These are phyloP conservation scores for Nakaseomyces nivariensis DNA, from an alignment of 1,139 yeast species.

Conservation along the genomic window DNA sequence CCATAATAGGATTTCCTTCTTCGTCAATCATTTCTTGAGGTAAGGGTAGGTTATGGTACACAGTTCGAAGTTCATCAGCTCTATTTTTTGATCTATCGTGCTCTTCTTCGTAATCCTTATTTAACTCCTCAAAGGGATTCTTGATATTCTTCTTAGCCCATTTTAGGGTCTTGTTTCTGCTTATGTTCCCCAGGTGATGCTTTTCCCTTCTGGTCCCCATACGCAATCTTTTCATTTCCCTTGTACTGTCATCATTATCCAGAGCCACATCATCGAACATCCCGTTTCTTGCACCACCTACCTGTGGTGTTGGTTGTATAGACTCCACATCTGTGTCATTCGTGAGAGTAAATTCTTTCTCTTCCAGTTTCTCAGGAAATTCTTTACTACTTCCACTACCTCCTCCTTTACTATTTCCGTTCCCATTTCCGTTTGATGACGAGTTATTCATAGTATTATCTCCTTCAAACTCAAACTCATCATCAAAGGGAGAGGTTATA, in stretches of 20 bases:
- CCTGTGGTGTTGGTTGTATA: slow-evolving; percentile 23
- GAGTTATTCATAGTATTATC: slow-evolving; percentile 3
- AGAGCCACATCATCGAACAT: slow-evolving; percentile 19
- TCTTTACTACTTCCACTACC: not conserved
- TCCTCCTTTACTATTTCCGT: not conserved
- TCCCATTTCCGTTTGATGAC: not conserved
- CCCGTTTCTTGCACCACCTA: slow-evolving; percentile 12
- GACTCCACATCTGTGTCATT: slow-evolving; percentile 18
- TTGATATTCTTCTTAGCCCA: slow-evolving; percentile 31
- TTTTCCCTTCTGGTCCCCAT: slow-evolving; percentile 87
- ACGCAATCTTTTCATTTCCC: slow-evolving; percentile 57
- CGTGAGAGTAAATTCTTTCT: slow-evolving; percentile 9
- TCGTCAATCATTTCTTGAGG: slow-evolving; percentile 56
- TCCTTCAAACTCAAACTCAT: slow-evolving; percentile 20
- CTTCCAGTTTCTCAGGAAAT: slow-evolving; percentile 5
- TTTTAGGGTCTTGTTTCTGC: slow-evolving; percentile 33
- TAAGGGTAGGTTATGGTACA: slow-evolving; percentile 60
- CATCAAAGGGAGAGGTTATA: slow-evolving; percentile 21
- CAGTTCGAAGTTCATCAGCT: slow-evolving; percentile 35
- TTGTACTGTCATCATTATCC: slow-evolving; percentile 15
- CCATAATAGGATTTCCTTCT: slow-evolving; percentile 47
- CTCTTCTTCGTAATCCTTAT: slow-evolving; percentile 19
- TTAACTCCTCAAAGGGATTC: slow-evolving; percentile 26
- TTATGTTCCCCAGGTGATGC: slow-evolving; percentile 40
- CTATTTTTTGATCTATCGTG: slow-evolving; percentile 23